A percentile compares a stretch with the other conserved stretches of the same genome.
Conservation (phyloP, 2,329 filamentous ascomycete genomes). For the Aspergillus pseudoglaucus region DNA sequence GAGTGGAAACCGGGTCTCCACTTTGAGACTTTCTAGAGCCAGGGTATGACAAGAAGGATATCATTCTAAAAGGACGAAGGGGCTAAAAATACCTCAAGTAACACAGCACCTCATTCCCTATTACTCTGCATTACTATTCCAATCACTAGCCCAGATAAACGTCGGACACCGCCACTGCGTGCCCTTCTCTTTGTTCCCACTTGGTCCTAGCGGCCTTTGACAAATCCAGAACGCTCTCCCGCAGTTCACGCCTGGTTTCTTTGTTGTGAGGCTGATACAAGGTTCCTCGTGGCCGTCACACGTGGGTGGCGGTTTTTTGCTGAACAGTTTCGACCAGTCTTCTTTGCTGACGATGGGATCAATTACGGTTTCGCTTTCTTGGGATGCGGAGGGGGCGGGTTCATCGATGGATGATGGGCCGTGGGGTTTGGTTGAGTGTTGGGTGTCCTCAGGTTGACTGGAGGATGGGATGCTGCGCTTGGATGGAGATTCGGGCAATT, state of each 20-base stretch:
- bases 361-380: conserved; percentile 44
- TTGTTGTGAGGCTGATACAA: conserved; percentile 76
- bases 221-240: conserved; percentile 64
- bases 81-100: neutral
- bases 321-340: conserved; percentile 78
- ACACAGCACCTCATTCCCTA: neutral
- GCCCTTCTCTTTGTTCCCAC: conserved; percentile 73
- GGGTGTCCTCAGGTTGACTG: neutral
- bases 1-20: too few relatives aligned
- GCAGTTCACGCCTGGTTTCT: conserved; percentile 80
- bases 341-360: conserved; percentile 70
- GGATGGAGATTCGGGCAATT: neutral
- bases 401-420: neutral
- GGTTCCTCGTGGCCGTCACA: conserved; percentile 82
- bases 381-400: conserved; percentile 14
- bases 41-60: neutral
- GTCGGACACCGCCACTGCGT: conserved; percentile 84
- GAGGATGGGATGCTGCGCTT: neutral
- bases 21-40: too few relatives aligned
- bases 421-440: conserved; percentile 1
- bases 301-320: conserved; percentile 64
- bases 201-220: conserved; percentile 72
- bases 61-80: neutral
- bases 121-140: conserved; percentile 37
- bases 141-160: conserved; percentile 66